These are phyloP conservation scores for Mucor mucedo DNA, from an alignment of 371 early-diverging fungal genomes.

Conservation along the genomic window DNA sequence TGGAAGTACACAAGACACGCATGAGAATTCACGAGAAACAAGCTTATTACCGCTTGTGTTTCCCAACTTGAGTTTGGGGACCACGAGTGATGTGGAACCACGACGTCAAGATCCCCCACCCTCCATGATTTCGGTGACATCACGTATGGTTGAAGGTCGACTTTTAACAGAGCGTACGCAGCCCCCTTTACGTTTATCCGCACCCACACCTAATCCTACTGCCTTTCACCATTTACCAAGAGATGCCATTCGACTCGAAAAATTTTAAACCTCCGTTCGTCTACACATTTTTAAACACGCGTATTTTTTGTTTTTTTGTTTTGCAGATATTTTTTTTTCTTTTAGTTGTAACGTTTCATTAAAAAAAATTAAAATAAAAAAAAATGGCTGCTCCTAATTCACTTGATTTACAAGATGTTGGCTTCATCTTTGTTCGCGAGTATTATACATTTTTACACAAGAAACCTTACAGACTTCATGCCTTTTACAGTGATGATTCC, in stretches of 20 bases:
- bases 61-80: neutral
- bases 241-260: constrained; percentile 42
- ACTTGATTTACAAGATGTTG: constrained; percentile 73
- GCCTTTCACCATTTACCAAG: constrained; percentile 39
- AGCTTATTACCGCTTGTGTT: constrained; percentile 2
- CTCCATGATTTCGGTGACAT: constrained; percentile 13
- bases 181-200: constrained; percentile 18
- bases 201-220: constrained; percentile 28
- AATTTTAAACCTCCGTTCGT: constrained; percentile 25
- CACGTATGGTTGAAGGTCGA: constrained; percentile 14
- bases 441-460: constrained; percentile 94
- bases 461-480: constrained; percentile 82
- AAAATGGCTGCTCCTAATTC: constrained; percentile 3
- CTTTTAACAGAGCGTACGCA: constrained; percentile 14
- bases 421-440: constrained; percentile 94
- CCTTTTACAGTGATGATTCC: constrained; percentile 88
- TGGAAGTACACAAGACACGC: neutral
- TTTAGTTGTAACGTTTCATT: neutral
- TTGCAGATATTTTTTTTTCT: neutral
- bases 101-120: neutral
- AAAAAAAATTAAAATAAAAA: neutral
- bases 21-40: neutral
- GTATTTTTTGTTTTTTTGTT: neutral
- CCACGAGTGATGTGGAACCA: neutral
- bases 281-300: neutral